Percentiles rank a stretch among this genome's conserved stretches.
These are phyloP conservation scores for Rosa multiflora DNA, from an alignment of 306 rosid genomes.

Conservation along the genomic window DNA sequence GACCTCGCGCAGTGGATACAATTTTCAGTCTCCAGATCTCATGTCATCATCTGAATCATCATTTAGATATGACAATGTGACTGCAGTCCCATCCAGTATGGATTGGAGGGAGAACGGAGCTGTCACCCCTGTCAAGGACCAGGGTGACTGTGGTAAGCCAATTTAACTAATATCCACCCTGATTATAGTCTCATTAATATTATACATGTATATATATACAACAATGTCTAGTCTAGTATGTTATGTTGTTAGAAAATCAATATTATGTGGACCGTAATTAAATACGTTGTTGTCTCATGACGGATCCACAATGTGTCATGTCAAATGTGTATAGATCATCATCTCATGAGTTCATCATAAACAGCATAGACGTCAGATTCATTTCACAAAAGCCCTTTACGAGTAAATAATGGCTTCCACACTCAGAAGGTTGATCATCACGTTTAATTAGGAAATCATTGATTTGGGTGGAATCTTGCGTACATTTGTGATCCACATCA, in stretches of 20 bases:
- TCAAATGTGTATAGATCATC: background rate
- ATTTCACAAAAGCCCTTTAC: background rate
- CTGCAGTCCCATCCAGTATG: slow-evolving; percentile 14
- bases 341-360: background rate
- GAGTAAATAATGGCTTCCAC: background rate
- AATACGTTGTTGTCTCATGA: too few relatives aligned
- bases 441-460: too few relatives aligned
- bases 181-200: background rate
- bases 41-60: background rate
- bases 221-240: background rate
- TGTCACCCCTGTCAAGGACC: slow-evolving; percentile 35
- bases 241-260: background rate
- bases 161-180: background rate
- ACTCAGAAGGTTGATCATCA: background rate
- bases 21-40: background rate
- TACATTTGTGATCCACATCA: background rate
- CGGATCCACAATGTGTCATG: background rate
- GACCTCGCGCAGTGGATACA: slow-evolving; percentile 33
- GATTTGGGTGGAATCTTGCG: too few relatives aligned
- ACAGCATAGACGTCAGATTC: background rate
- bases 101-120: slow-evolving; percentile 43
- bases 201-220: background rate
- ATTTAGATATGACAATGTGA: slow-evolving; percentile 19
- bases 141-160: slow-evolving; percentile 34
- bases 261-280: background rate